These are phyloP conservation scores for Asparagopsis taxiformis DNA, from an alignment of 31 red algal species.

Conservation along the genomic window DNA sequence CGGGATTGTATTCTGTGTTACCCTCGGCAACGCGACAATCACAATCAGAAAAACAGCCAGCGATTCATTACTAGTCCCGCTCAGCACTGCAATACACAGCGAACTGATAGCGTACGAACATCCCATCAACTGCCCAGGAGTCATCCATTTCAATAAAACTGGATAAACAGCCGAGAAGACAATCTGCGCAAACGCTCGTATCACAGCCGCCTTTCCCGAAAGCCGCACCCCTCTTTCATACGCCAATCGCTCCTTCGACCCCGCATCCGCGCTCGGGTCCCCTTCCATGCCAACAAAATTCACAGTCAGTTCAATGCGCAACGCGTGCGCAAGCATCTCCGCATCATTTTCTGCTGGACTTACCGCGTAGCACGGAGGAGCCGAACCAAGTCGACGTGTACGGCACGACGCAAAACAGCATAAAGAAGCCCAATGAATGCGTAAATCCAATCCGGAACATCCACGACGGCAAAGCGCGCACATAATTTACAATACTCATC, in stretches of 20 bases:
- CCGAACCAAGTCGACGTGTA: slow-evolving; percentile 66
- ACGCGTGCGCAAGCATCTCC: background rate
- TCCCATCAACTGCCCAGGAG: slow-evolving; percentile 30
- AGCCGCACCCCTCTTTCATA: slow-evolving; percentile 53
- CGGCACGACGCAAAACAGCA: slow-evolving; percentile 64
- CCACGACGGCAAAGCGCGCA: slow-evolving; percentile 28
- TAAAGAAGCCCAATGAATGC: slow-evolving; percentile 49
- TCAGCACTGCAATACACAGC: slow-evolving; percentile 7
- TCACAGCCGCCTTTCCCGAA: slow-evolving; percentile 41
- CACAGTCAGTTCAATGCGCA: background rate
- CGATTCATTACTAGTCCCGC: slow-evolving; percentile 8
- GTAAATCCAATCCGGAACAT: slow-evolving; percentile 45
- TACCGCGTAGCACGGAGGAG: slow-evolving; percentile 57
- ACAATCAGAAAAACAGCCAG: slow-evolving; percentile 27
- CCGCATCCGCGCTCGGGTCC: slow-evolving; percentile 27
- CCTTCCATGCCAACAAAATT: slow-evolving; percentile 25
- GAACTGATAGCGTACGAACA: slow-evolving; percentile 32
- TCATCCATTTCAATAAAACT: slow-evolving; percentile 13
- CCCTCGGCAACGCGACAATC: slow-evolving; percentile 28
- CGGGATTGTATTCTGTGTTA: slow-evolving; percentile 53
- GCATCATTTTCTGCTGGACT: background rate
- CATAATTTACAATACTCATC: slow-evolving; percentile 21
- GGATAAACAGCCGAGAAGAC: slow-evolving; percentile 55
- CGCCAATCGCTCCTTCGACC: slow-evolving; percentile 5
- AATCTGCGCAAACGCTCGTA: slow-evolving; percentile 34